Base-by-base conservation (phyloP, 495 filamentous ascomycete species). In the Xeromyces bisporus region DNA sequence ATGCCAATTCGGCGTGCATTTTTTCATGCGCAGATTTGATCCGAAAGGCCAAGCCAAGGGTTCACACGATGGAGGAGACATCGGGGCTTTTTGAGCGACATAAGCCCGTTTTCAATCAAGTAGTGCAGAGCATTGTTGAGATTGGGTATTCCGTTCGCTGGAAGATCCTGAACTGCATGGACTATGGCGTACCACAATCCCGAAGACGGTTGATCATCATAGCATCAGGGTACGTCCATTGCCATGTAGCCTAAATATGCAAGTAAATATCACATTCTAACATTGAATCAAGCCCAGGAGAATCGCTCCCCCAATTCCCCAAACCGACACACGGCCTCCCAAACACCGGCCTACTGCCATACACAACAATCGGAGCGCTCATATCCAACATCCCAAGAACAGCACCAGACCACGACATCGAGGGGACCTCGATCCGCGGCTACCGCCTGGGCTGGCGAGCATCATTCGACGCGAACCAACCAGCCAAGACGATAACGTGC, bases 1-100 rank as follows among this genome's bases (percentile, higher is more conserved):
- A 86, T 2, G 58, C 50, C 4, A 93, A 93, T 34, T 71, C 69
- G 0, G 75, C 76, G 0, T 69, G 75, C 0, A 53, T 87, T 0
- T 85, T 77, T 40, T 71, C 71, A 0, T 69, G 77, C 3, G 47
- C 47, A 0, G 46, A 67, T 7, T 48, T 89, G 0, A 48, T 93
- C 1, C 43, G 61, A 11, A 67, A 64, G 14, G 43, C 62, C 0
- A 72, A 62, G 3, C 83, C 87, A 0, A 62, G 84, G 0, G 36
- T 92, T 0, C 69, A 80, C 2, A 97, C 84, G 0, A 54, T 94
- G 7, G 89, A 97, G 39, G 80, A 94, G 37, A 92, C 87, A 0
- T 72, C 67, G 27, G 85, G 83, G 0, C 41, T 75, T 6, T 37
- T 64, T 2, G 52, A 70, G 17, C 42, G 60, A 1, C 48, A 67